Conservation (phyloP, 1,284 basidiomycete species). For the Melampsora larici-populina region DNA sequence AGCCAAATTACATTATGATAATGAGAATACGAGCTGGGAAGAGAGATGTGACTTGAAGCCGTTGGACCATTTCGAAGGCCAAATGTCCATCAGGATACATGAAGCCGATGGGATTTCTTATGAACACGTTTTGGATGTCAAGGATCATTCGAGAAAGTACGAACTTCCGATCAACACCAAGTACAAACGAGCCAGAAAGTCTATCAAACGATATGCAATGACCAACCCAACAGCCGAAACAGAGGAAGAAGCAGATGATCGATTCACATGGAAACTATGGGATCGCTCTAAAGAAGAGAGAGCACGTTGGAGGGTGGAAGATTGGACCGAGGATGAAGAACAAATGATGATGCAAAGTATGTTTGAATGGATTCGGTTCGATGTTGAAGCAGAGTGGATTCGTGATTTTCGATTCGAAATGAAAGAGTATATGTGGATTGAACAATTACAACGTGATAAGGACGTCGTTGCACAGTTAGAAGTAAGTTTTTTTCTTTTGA, state of each 20-base stretch:
- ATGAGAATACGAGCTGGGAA: constrained; percentile 67
- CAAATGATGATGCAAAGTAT: constrained; percentile 86
- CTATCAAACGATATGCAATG: constrained; percentile 89
- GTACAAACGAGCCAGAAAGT: constrained; percentile 91
- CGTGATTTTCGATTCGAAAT: constrained; percentile 87
- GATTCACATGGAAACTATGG: constrained; percentile 94
- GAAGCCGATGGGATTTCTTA: constrained; percentile 99
- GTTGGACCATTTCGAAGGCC: constrained; percentile 84
- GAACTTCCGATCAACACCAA: constrained; percentile 99
- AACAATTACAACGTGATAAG: constrained; percentile 88
- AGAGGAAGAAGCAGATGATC: constrained; percentile 80
- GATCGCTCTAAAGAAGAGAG: constrained; percentile 82
- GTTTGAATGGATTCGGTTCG: constrained; percentile 99
- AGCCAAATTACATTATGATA: constrained; percentile 61
- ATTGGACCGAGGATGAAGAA: constrained; percentile 98
- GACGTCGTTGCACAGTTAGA: constrained; percentile 98
- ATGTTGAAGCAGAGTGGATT: constrained; percentile 99
- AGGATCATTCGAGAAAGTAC: constrained; percentile 78
- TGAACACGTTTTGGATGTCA: constrained; percentile 93
- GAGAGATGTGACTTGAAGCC: constrained; percentile 67
- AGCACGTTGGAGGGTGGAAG: constrained; percentile 89
- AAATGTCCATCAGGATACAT: constrained; percentile 97
- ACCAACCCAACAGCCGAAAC: constrained; percentile 87
- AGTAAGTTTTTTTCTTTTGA: constrained; percentile 59
- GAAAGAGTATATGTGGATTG: constrained; percentile 98